Evolutionary conservation across 2,329 filamentous ascomycete genomes (phyloP), one percentile per base, ranked within the genome.

Genomic region (Colletotrichum abscissum): DNA sequence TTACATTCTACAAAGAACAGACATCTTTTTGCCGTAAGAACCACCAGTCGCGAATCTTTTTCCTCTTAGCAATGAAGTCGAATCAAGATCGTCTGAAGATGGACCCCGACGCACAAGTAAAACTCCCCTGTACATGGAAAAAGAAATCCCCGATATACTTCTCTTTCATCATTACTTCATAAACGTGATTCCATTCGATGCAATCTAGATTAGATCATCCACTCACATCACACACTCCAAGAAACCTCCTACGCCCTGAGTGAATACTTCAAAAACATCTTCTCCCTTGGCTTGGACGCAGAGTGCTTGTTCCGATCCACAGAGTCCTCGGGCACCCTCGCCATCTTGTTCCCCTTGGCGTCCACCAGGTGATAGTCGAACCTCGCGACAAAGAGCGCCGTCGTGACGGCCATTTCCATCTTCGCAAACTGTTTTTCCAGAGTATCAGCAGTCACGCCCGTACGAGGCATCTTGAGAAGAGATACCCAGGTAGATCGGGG

Each of bases 351-450:
- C 0, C 86, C 87, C 3, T 80, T 67, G 56, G 78, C 78, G 55
- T 89, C 83, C n/a, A 78, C 76, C 3, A 88, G 79, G 11, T 81
- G 76, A 69, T 85, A 86, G 68, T 88, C 84, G 67, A 89, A 89
- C 55, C 82, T 82, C 3, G 87, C 84, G 19, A 88, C 67, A 69
- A 89, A 88, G 59, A 86, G 84, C 1, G 86, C 86, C 0, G 82
- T 84, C 35, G 88, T 86, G 72, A 89, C 78, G 63, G 83, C 85
- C 68, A 86, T 84, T 77, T 90, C 87, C 1, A 90, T 79, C 75
- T 89, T 89, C 1, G 88, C 88, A 77, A 90, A 88, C 77, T 82
- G 72, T 14, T 2, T 4, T 5, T 12, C 9, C 9, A 22, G 1
- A 16, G 11, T 24, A 64, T 77, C 60, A 76, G 70, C 38, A 46